These are phyloP conservation scores for Phialophora tarda DNA, from an alignment of 2,329 filamentous ascomycete genomes.

Conservation along the genomic window DNA sequence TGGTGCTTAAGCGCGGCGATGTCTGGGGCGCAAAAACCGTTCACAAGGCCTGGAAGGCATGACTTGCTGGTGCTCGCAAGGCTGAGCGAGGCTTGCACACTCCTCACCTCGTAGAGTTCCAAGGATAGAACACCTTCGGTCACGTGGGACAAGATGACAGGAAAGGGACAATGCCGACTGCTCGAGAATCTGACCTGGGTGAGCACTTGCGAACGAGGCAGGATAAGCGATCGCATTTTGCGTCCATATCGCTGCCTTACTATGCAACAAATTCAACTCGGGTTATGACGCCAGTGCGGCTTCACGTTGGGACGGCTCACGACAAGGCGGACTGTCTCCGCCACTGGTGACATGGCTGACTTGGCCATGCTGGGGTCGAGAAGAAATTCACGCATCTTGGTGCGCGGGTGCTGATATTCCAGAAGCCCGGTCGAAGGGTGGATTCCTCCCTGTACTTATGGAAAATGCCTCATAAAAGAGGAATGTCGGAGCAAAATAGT, in stretches of 20 bases:
- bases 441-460: neutral
- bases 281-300: conserved; percentile 3
- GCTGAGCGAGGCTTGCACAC: conserved; percentile 4
- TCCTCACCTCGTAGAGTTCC: neutral
- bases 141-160: conserved; percentile 15
- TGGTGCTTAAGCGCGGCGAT: conserved; percentile 81
- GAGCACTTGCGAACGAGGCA: conserved; percentile 25
- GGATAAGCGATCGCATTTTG: neutral
- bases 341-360: conserved; percentile 8
- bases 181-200: conserved; percentile 26
- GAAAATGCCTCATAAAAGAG: conserved; percentile 24
- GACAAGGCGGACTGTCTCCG: conserved; percentile 15
- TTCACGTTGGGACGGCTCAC: neutral
- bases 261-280: conserved; percentile 13
- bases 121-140: conserved; percentile 9
- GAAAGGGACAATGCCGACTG: neutral
- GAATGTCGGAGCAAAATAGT: neutral
- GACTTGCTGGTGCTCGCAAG: neutral
- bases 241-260: neutral
- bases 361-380: conserved; percentile 1
- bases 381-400: conserved; percentile 18
- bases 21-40: conserved; percentile 80
- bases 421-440: conserved; percentile 18
- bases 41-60: conserved; percentile 78
- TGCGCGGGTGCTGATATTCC: conserved; percentile 9